Evolutionary conservation across 1,284 basidiomycete genomes (phyloP).

Genomic region (Coniferiporia sulphurascens): DNA sequence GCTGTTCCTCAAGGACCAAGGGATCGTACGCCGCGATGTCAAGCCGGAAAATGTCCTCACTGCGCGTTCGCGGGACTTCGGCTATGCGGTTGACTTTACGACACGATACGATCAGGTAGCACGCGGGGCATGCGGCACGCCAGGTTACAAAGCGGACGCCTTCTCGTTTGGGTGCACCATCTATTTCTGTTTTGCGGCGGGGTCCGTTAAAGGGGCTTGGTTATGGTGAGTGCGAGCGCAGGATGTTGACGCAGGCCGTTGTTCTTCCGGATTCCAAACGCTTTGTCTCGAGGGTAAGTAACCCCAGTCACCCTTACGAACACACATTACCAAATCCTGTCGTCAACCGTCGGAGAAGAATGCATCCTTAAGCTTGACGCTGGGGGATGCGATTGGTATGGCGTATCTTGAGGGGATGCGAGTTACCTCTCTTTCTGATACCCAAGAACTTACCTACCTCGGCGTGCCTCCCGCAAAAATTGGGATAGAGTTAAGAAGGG

Average conservation of each 20-base stretch:
- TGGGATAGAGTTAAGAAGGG: neutral
- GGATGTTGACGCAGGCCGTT: neutral
- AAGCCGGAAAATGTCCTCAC: conserved; percentile 62
- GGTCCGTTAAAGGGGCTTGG: neutral
- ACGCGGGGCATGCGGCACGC: neutral
- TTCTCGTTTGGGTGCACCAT: neutral
- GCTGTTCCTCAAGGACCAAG: conserved; percentile 22
- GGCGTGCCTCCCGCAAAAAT: no score
- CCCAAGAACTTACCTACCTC: no score
- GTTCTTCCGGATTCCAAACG: neutral
- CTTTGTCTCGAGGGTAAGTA: neutral
- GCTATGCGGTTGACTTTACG: conserved; percentile 41
- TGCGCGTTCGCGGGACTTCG: conserved; percentile 55
- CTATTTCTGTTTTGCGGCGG: neutral
- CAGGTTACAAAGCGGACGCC: neutral
- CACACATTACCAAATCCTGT: no score
- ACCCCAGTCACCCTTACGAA: neutral
- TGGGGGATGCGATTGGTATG: no score
- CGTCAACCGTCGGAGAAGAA: no score
- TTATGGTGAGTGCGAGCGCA: neutral
- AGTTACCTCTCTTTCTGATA: no score
- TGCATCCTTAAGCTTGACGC: no score
- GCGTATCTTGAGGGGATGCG: no score
- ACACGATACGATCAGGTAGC: no score
- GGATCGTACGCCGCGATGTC: conserved; percentile 62